phyloP scores from a whole-genome alignment of 805 yeast species.

The Hanseniaspora valbyensis region DNA sequence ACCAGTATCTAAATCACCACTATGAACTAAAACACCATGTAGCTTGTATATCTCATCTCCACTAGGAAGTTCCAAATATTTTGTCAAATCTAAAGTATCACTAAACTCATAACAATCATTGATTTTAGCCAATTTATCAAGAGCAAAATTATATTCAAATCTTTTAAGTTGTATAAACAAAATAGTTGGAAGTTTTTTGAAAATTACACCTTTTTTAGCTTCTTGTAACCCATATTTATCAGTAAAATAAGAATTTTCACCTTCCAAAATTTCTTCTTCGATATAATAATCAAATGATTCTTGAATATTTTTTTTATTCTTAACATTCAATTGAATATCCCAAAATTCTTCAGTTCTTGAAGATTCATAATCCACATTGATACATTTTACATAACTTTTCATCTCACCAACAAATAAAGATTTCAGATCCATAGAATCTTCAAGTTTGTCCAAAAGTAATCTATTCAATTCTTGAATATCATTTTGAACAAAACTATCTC shows the following conservation, averaged over 20 bases:
- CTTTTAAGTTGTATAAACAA: conserved; percentile 86
- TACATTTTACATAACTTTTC: conserved; percentile 88
- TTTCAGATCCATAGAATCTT: conserved; percentile 70
- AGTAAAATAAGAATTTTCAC: conserved; percentile 93
- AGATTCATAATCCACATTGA: conserved; percentile 86
- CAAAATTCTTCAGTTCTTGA: conserved; percentile 89
- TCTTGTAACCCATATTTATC: conserved; percentile 84
- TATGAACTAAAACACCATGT: conserved; percentile 91
- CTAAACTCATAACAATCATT: conserved; percentile 90
- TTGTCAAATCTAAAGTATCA: conserved; percentile 64
- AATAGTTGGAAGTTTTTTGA: conserved; percentile 82
- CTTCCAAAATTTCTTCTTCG: conserved; percentile 78
- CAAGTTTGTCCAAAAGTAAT: conserved; percentile 87
- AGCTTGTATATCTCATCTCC: conserved; percentile 69
- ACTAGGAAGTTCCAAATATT: conserved; percentile 48
- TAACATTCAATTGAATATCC: conserved; percentile 95
- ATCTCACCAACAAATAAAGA: conserved; percentile 90
- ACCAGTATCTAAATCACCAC: conserved; percentile 92
- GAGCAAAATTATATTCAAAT: conserved; percentile 85
- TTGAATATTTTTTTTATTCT: conserved; percentile 58
- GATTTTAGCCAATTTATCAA: conserved; percentile 77
- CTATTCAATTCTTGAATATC: conserved; percentile 96
- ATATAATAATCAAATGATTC: conserved; percentile 78
- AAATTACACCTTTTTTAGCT: conserved; percentile 92
- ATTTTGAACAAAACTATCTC: conserved; percentile 93